These are phyloP conservation scores for Trametes cubensis DNA, from an alignment of 768 basidiomycete genomes.

Conservation along the genomic window DNA sequence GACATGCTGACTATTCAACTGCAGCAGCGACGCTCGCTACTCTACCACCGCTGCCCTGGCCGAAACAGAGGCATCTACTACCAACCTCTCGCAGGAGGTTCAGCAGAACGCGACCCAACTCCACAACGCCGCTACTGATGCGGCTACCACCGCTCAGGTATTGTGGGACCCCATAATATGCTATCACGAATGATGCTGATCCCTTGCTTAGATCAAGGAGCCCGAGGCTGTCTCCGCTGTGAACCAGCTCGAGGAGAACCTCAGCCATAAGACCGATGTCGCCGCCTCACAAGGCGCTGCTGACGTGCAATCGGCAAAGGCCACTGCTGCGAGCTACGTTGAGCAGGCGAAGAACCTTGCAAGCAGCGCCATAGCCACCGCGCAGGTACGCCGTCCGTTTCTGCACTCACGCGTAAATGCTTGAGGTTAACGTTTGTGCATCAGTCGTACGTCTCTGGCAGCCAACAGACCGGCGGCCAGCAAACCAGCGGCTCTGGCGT, in stretches of 20 bases:
- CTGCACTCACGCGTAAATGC: not conserved
- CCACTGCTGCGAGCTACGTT: slow-evolving; percentile 50
- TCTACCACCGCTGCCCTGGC: slow-evolving; percentile 61
- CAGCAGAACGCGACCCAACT: slow-evolving; percentile 49
- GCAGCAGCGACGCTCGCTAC: slow-evolving; percentile 37
- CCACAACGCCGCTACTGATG: slow-evolving; percentile 51
- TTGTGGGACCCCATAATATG: not conserved
- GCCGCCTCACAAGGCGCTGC: slow-evolving; percentile 61
- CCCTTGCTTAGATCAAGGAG: slow-evolving; percentile 22
- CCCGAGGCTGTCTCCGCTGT: slow-evolving; percentile 30
- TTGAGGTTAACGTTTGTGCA: not conserved
- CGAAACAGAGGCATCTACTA: slow-evolving; percentile 49
- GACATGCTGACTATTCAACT: not conserved
- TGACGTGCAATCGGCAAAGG: slow-evolving; percentile 51
- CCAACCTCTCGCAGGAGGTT: slow-evolving; percentile 45
- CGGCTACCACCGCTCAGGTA: slow-evolving; percentile 57
- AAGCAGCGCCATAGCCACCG: slow-evolving; percentile 45
- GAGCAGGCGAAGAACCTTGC: slow-evolving; percentile 58
- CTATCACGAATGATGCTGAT: not conserved
- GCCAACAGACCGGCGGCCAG: slow-evolving; percentile 24
- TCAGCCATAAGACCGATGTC: slow-evolving; percentile 45
- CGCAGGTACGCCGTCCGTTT: slow-evolving; percentile 40
- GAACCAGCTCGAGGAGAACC: slow-evolving; percentile 33
- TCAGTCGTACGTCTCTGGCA: slow-evolving; percentile 28
- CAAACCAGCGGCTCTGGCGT: slow-evolving; percentile 35